A percentile compares a stretch with the other conserved stretches of the same genome.
Conservation (phyloP, 345 rosid species). For the Rhizophora apiculata region DNA sequence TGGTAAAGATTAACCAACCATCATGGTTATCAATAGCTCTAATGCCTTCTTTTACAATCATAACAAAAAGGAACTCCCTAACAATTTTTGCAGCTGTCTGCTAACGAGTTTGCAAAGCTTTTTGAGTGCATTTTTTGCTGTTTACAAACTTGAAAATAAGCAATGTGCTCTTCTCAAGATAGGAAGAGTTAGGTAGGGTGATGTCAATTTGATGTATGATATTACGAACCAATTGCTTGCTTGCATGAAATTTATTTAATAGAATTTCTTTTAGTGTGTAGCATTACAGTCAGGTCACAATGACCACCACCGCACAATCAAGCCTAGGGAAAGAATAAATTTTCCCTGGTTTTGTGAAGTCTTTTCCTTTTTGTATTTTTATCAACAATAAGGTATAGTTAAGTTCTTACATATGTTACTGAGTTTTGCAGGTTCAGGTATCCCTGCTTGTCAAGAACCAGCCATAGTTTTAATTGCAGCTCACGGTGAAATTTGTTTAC, state of each 20-base stretch:
- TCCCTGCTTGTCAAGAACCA: constrained; percentile 35
- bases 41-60: too few relatives aligned
- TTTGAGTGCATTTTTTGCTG: too few relatives aligned
- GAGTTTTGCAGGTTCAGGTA: constrained; percentile 53
- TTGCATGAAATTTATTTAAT: neutral
- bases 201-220: neutral
- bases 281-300: constrained; percentile 31
- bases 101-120: too few relatives aligned
- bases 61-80: too few relatives aligned
- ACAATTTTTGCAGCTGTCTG: too few relatives aligned
- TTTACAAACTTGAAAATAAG: too few relatives aligned
- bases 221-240: neutral
- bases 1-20: too few relatives aligned
- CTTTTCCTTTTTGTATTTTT: neutral
- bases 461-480: constrained; percentile 25
- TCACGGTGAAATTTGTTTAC: constrained; percentile 37
- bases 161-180: too few relatives aligned
- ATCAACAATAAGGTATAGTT: neutral
- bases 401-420: constrained; percentile 2
- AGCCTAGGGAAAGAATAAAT: constrained; percentile 20
- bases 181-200: too few relatives aligned
- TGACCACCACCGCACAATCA: constrained; percentile 22
- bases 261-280: neutral
- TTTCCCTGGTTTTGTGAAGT: constrained; percentile 22
- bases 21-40: too few relatives aligned